Evolutionary conservation across 768 basidiomycete species (phyloP).

Genomic region (Xerocomellus chrysenteron): DNA sequence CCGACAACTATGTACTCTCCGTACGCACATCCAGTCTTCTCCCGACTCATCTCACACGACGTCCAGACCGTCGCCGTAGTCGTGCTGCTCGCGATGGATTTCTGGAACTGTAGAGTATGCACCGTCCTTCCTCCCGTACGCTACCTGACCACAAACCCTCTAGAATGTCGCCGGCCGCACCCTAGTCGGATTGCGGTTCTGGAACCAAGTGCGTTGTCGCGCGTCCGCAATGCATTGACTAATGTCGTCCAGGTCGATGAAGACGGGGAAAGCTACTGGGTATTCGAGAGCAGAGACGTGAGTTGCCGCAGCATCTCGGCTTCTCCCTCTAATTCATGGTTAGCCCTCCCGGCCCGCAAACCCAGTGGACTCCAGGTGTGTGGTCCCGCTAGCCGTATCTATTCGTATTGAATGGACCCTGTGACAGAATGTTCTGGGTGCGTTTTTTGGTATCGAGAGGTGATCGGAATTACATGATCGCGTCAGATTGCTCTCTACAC

Average conservation of each 20-base stretch:
- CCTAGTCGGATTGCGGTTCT: constrained; percentile 92
- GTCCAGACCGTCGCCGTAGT: constrained; percentile 85
- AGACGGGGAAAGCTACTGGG: constrained; percentile 95
- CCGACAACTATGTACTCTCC: constrained; percentile 88
- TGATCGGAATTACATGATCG: constrained; percentile 15
- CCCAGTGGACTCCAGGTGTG: constrained; percentile 82
- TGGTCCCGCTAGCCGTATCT: constrained; percentile 6
- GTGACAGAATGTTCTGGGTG: constrained; percentile 89
- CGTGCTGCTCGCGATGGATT: constrained; percentile 92
- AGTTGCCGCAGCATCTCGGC: constrained; percentile 29
- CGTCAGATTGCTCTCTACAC: constrained; percentile 80
- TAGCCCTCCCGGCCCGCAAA: constrained; percentile 89
- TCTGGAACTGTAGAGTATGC: constrained; percentile 93
- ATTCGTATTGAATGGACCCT: constrained; percentile 5
- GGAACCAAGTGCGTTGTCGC: constrained; percentile 74
- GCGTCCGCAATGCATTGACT: not conserved
- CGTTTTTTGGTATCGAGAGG: constrained; percentile 22
- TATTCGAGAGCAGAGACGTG: constrained; percentile 96
- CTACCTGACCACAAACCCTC: constrained; percentile 1
- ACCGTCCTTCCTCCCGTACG: not conserved
- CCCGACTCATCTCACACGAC: not conserved
- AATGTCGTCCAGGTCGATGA: constrained; percentile 72
- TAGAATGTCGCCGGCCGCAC: constrained; percentile 94
- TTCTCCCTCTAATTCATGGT: constrained; percentile 7
- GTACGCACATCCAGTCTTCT: constrained; percentile 44